Conservation (phyloP, 768 basidiomycete species). For the Rhodotorula taiwanensis region DNA sequence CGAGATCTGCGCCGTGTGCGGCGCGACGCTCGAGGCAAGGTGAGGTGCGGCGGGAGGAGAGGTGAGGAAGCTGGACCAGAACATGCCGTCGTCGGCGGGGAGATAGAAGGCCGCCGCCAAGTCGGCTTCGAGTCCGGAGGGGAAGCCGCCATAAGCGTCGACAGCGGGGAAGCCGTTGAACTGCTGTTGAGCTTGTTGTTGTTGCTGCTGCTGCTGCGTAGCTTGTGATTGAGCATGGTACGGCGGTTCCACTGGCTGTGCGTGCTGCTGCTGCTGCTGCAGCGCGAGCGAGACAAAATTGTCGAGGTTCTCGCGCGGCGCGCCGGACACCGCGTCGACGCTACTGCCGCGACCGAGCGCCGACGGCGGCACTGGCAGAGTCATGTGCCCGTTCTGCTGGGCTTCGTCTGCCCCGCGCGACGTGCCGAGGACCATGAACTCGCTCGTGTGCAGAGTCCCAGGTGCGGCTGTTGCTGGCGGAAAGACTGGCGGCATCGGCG, state of each 20-base stretch:
- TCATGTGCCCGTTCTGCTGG: no score
- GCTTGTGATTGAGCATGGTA: not conserved
- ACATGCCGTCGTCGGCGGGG: constrained; percentile 3
- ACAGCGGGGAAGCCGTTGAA: not conserved
- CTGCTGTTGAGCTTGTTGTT: not conserved
- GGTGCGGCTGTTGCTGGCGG: no score
- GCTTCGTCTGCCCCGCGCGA: no score
- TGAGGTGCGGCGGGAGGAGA: not conserved
- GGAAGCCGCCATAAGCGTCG: not conserved
- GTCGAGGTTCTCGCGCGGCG: not conserved
- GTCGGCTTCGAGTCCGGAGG: not conserved
- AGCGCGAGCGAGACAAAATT: not conserved
- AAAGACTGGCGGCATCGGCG: not conserved
- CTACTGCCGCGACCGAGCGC: no score
- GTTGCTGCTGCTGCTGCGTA: not conserved
- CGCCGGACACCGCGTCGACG: no score
- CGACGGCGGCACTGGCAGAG: no score
- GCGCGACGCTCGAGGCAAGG: not conserved
- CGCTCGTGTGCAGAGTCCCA: no score
- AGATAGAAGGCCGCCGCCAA: constrained; percentile 7
- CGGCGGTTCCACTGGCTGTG: not conserved
- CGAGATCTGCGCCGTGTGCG: not conserved
- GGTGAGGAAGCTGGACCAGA: constrained; percentile 3
- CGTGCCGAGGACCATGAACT: no score
- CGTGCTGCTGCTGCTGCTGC: not conserved